A percentile compares a stretch with the other conserved stretches of the same genome.
These are phyloP conservation scores for Naegleria fowleri DNA, from an alignment of 208 protist genomes.

Conservation along the genomic window DNA sequence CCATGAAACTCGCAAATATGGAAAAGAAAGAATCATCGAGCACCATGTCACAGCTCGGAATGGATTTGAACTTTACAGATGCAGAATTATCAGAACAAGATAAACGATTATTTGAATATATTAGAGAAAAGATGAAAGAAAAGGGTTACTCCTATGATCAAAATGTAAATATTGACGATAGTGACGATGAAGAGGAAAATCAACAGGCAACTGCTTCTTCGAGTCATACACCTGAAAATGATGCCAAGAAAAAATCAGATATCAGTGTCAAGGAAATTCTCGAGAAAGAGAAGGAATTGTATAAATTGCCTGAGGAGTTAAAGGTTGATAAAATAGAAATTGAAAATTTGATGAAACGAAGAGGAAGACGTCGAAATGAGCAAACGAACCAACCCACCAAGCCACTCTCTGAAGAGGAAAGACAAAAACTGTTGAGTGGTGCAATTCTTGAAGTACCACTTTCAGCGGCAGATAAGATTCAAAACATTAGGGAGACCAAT, in stretches of 20 bases:
- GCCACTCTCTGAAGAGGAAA: background rate
- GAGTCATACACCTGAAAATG: background rate
- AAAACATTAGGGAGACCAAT: conserved; percentile 2
- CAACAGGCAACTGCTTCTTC: background rate
- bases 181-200: background rate
- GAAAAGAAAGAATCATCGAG: background rate
- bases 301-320: background rate
- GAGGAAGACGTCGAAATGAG: background rate
- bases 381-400: background rate
- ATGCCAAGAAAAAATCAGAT: background rate
- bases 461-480: background rate
- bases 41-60: background rate
- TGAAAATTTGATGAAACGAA: background rate
- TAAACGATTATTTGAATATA: background rate
- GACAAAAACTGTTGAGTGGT: background rate
- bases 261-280: background rate
- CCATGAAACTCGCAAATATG: background rate
- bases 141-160: background rate
- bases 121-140: background rate
- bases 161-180: background rate
- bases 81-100: background rate
- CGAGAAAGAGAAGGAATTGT: background rate
- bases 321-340: background rate
- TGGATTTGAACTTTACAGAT: background rate
- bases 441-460: background rate